Evolutionary conservation across 768 basidiomycete genomes (phyloP).

Genomic region (Tricholoma bakamatsutake): DNA sequence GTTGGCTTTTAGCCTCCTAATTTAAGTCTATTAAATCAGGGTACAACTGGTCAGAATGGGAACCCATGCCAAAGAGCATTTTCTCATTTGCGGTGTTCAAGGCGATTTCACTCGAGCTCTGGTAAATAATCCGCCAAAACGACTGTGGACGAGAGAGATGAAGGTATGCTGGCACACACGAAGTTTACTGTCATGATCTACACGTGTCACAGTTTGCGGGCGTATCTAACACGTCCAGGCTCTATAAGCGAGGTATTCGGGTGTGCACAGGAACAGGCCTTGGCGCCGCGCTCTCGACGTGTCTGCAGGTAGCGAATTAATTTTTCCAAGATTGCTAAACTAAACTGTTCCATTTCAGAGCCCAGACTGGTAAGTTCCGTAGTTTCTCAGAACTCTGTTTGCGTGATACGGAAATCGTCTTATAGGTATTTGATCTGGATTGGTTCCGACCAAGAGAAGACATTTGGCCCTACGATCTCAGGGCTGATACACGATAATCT

Average conservation of each 20-base stretch:
- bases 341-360: constrained; percentile 25
- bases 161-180: constrained; percentile 43
- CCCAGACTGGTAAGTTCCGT: constrained; percentile 37
- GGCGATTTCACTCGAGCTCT: constrained; percentile 76
- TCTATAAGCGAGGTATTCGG: constrained; percentile 78
- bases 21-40: constrained; percentile 1
- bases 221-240: constrained; percentile 70
- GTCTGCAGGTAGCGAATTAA: constrained; percentile 57
- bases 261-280: constrained; percentile 84
- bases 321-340: constrained; percentile 6
- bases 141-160: constrained; percentile 74
- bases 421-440: constrained; percentile 80
- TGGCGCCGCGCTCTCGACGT: constrained; percentile 76
- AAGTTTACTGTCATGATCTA: neutral
- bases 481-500: constrained; percentile 64
- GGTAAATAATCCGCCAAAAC: constrained; percentile 63
- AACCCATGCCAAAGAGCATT: constrained; percentile 66
- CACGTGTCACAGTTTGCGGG: constrained; percentile 55
- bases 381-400: neutral
- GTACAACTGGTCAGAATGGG: constrained; percentile 48
- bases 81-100: constrained; percentile 81
- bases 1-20: constrained; percentile 15
- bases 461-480: constrained; percentile 76
- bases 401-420: neutral
- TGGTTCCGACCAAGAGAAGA: constrained; percentile 80